These are phyloP conservation scores for Funneliformis mosseae DNA, from an alignment of 192 early-diverging fungal species.

Conservation along the genomic window DNA sequence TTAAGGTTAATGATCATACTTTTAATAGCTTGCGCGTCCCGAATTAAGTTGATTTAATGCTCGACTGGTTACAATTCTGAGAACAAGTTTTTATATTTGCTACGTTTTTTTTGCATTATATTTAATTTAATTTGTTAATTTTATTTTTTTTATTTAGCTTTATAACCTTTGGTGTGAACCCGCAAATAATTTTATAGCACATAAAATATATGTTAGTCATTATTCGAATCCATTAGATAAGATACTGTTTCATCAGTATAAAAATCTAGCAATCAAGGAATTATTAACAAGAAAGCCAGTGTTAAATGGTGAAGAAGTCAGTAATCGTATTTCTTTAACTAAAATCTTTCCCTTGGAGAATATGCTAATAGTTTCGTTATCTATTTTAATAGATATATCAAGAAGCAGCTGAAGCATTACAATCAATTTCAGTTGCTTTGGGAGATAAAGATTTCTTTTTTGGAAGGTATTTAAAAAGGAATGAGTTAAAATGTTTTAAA, in stretches of 20 bases:
- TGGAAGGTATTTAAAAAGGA: slow-evolving; percentile 44
- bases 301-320: slow-evolving; percentile 54
- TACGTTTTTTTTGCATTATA: too few relatives aligned
- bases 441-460: slow-evolving; percentile 55
- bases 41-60: too few relatives aligned
- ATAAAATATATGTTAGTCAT: slow-evolving; percentile 41
- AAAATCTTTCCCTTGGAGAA: not conserved
- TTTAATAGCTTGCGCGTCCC: too few relatives aligned
- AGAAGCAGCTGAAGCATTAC: slow-evolving; percentile 54
- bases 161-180: slow-evolving; percentile 50
- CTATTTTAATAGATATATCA: slow-evolving; percentile 50
- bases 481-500: not conserved
- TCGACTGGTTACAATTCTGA: too few relatives aligned
- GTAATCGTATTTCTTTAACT: not conserved
- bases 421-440: slow-evolving; percentile 53
- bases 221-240: slow-evolving; percentile 40
- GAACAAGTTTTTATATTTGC: too few relatives aligned
- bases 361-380: slow-evolving; percentile 17
- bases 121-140: not conserved
- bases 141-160: slow-evolving; percentile 32
- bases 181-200: slow-evolving; percentile 36
- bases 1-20: too few relatives aligned
- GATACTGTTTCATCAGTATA: slow-evolving; percentile 37
- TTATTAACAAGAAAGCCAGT: slow-evolving; percentile 64
- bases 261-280: slow-evolving; percentile 45